Conservation (phyloP, 2,329 filamentous ascomycete genomes). For the Diaporthe longicolla region DNA sequence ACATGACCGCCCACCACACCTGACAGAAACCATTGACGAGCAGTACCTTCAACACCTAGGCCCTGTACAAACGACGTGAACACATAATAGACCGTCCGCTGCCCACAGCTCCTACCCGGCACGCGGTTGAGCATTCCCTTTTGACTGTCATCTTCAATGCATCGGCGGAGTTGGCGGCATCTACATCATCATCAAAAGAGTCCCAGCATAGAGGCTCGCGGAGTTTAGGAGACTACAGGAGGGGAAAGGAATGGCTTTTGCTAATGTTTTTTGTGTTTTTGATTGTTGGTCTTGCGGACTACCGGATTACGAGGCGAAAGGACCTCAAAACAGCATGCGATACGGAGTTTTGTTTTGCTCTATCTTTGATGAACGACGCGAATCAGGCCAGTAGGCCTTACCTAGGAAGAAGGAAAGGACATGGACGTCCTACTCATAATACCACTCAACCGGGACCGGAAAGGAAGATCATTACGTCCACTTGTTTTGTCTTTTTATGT, state of each 20-base stretch:
- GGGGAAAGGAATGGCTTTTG: neutral
- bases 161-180: conserved; percentile 46
- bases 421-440: conserved; percentile 10
- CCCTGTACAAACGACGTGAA: conserved; percentile 40
- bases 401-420: neutral
- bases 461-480: neutral
- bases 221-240: conserved; percentile 34
- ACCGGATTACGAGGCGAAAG: conserved; percentile 15
- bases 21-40: neutral
- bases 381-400: neutral
- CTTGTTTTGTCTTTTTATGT: neutral
- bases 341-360: conserved; percentile 20
- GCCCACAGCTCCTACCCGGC: conserved; percentile 26
- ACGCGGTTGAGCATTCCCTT: conserved; percentile 39
- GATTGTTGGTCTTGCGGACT: conserved; percentile 15
- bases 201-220: conserved; percentile 37
- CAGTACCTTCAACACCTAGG: conserved; percentile 38
- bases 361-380: conserved; percentile 1
- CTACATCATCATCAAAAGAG: conserved; percentile 35
- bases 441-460: neutral
- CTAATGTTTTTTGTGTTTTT: conserved; percentile 20
- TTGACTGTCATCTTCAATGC: conserved; percentile 40
- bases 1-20: conserved; percentile 21
- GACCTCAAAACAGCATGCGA: conserved; percentile 36
- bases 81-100: conserved; percentile 39